phyloP scores from a whole-genome alignment of 2,329 filamentous ascomycete genomes.

The Fusarium tupiense region DNA sequence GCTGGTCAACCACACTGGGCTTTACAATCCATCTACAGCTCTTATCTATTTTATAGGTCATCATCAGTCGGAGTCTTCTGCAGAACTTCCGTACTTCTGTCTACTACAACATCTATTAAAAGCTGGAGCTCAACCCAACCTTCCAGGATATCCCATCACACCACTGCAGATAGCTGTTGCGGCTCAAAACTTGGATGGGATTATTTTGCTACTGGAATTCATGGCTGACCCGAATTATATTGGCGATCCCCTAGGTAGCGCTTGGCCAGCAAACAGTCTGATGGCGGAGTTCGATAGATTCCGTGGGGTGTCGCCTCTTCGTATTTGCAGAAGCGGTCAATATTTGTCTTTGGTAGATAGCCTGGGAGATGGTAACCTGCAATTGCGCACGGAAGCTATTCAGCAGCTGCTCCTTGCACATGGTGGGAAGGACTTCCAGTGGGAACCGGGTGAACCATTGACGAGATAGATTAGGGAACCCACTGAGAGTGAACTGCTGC shows the following conservation, averaged over 20 bases:
- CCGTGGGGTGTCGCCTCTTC: not conserved
- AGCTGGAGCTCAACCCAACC: not conserved
- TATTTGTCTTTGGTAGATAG: no score
- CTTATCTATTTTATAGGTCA: fast-evolving
- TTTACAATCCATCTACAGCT: not conserved
- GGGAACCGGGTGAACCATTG: fast-evolving
- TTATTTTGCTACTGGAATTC: fast-evolving
- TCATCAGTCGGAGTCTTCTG: no score
- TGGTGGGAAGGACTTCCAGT: not conserved
- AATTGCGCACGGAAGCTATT: no score
- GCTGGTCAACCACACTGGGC: fast-evolving
- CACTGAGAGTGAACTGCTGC: fast-evolving
- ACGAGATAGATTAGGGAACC: no score
- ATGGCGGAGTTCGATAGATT: fast-evolving
- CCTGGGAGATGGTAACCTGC: no score
- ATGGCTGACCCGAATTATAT: fast-evolving
- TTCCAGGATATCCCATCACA: fast-evolving
- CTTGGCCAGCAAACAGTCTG: fast-evolving
- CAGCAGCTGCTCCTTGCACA: not conserved
- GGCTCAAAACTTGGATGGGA: fast-evolving
- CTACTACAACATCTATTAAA: not conserved
- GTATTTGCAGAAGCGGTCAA: not conserved
- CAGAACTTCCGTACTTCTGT: no score
- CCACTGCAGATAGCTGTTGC: not conserved
- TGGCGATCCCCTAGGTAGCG: fast-evolving